phyloP scores from a whole-genome alignment of 2,329 filamentous ascomycete species.

The Trichoderma breve region DNA sequence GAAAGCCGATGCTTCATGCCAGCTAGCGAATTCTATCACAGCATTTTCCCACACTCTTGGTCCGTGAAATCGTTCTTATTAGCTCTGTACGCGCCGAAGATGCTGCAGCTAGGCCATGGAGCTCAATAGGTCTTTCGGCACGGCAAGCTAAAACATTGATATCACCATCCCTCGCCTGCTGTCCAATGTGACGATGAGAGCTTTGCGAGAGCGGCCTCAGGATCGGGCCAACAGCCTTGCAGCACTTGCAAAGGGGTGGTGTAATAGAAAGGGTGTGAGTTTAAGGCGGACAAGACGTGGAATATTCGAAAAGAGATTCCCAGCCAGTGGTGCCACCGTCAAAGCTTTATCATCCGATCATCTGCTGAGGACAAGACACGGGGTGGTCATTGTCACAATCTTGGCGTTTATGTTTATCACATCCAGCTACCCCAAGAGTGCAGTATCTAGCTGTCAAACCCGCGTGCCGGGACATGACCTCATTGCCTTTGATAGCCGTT shows the following conservation, averaged over 20 bases:
- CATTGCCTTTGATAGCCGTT: background rate
- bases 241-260: background rate
- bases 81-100: constrained; percentile 16
- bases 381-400: background rate
- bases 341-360: constrained; percentile 12
- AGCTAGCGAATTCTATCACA: constrained; percentile 3
- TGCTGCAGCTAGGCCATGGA: background rate
- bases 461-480: background rate
- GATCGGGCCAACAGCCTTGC: background rate
- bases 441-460: background rate
- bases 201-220: background rate
- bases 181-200: background rate
- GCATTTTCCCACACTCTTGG: background rate
- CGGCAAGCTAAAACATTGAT: background rate
- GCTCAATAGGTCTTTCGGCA: background rate
- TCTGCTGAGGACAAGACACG: constrained; percentile 15
- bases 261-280: background rate
- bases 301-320: background rate
- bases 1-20: constrained; percentile 5
- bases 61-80: background rate
- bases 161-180: background rate
- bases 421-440: background rate
- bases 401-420: constrained; percentile 14
- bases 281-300: background rate
- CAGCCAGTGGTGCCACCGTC: constrained; percentile 3